Base-by-base conservation (phyloP, 2,329 filamentous ascomycete species). In the Xylariales sp. region DNA sequence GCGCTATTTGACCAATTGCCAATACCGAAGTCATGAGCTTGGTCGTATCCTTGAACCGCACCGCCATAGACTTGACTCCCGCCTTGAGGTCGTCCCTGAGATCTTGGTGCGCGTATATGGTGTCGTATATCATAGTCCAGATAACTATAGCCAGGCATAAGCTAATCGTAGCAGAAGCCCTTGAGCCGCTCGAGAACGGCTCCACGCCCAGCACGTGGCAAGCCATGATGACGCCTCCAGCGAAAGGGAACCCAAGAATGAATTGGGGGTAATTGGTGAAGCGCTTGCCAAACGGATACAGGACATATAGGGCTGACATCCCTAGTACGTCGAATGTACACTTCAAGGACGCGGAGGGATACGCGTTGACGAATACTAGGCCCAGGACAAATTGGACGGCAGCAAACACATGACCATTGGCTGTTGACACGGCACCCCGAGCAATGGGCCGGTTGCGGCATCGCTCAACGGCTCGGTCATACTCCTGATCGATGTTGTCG, bases 191-290 rank as follows among this genome's bases (percentile, higher is more conserved):
- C 19, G 51, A 48, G 18, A 73, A 51, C 21, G 72, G 54, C 49
- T 72, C 67, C 15, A 72, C 50, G 1, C 67, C 67, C 42, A 73
- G 48, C 1, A 68, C 64, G 0, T 68, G 63, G 38, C 66, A 68
- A 11, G 66, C 65, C 63, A 74, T 68, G 18, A 73, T 65, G 6
- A 71, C 64, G 12, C 65, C 71, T 64, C 65, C 72, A 2, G 70
- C 73, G 46, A 75, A 69, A 16, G 68, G 65, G 44, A 72, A 56
- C 5, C 73, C 73, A 6, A 77, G 56, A 6, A 72, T 63, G 27
- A 69, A 61, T 47, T 76, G 74, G 2, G 74, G 71, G 46, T 72
- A 76, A 50, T 74, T 60, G 31, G 71, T 74, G 20, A 75, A 53
- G 15, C 73, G 65, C 54, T 77, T 78, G 43, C 66, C 67, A 21